Evolutionary conservation across 257 asterid genomes (phyloP).

Genomic region (Gentiana macrophylla): DNA sequence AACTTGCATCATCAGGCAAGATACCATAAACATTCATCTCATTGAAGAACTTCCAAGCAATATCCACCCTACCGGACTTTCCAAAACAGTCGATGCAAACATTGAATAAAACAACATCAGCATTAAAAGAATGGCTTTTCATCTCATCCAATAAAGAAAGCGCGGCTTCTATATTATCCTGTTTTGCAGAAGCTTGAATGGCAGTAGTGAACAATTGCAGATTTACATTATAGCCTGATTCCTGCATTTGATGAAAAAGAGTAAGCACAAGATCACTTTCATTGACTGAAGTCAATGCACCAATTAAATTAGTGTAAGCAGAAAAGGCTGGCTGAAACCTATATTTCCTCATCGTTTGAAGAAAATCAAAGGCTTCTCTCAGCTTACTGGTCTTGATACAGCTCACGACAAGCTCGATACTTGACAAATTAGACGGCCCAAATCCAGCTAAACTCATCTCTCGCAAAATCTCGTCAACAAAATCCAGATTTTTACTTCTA

Average conservation of each 20-base stretch:
- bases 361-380: constrained; percentile 51
- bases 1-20: constrained; percentile 64
- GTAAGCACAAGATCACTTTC: constrained; percentile 67
- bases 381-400: constrained; percentile 36
- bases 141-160: constrained; percentile 63
- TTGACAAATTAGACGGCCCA: constrained; percentile 43
- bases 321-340: constrained; percentile 77
- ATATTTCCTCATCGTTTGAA: constrained; percentile 63
- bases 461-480: constrained; percentile 41
- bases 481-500: constrained; percentile 43
- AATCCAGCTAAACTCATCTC: constrained; percentile 78
- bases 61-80: constrained; percentile 70
- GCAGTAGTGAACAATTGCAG: constrained; percentile 69
- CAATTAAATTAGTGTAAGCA: constrained; percentile 75
- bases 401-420: constrained; percentile 50
- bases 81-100: constrained; percentile 85
- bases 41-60: constrained; percentile 85
- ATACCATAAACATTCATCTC: constrained; percentile 55
- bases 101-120: constrained; percentile 69
- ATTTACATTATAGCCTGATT: constrained; percentile 66
- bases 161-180: constrained; percentile 65
- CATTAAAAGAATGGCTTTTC: constrained; percentile 60
- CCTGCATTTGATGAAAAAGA: constrained; percentile 78
- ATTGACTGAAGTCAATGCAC: constrained; percentile 44
- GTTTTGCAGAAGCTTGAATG: constrained; percentile 58